Evolutionary conservation across 768 basidiomycete genomes (phyloP), one percentile per base, ranked within the genome.

Genomic region (Solioccasus polychromus): DNA sequence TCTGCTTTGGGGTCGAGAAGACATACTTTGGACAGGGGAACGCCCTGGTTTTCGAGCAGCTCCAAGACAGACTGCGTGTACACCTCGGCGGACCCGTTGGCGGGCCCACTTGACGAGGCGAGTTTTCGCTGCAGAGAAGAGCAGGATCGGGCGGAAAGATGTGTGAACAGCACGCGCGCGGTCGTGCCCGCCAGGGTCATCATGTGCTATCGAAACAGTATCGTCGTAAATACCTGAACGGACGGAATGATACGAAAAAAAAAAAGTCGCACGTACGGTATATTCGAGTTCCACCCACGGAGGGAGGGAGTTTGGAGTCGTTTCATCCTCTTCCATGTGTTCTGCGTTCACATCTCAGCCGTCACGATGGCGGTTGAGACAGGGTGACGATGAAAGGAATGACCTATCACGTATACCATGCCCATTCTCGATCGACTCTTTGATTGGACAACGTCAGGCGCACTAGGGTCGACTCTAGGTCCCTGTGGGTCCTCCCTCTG

Each of bases 261-360:
- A n/a, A n/a, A n/a, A n/a, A n/a, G n/a, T n/a, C n/a, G n/a, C n/a
- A n/a, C 77, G 49, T 46, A 88, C 91, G 58, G 76, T 75, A 62
- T 94, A 97, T 74, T 97, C 95, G 37, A 97, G 79, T 55, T 86
- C 79, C 25, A 97, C 94, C 95, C 95, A 98, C 12, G 79, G 81
- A 18, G 88, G 88, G 32, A 91, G 77, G 3, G 85, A 74, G 53
- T 77, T 79, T 1, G 81, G 72, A 0, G 77, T 78, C 12, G 78
- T 73, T 48, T 93, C 93, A 61, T 97, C 94, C 39, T 93, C 91
- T 62, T 97, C 94, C 87, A 97, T 92, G 61, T 94, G 92, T 53
- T 94, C 92, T 91, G 47, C 17, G 8, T 24, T 39, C 8, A 17
- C 35, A 8, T 22, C n/a, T 58, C 44, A 46, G 48, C 26, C 24